Evolutionary conservation across 768 basidiomycete species (phyloP), one percentile per base, ranked within the genome.

Genomic region (Gloeostereum incarnatum): DNA sequence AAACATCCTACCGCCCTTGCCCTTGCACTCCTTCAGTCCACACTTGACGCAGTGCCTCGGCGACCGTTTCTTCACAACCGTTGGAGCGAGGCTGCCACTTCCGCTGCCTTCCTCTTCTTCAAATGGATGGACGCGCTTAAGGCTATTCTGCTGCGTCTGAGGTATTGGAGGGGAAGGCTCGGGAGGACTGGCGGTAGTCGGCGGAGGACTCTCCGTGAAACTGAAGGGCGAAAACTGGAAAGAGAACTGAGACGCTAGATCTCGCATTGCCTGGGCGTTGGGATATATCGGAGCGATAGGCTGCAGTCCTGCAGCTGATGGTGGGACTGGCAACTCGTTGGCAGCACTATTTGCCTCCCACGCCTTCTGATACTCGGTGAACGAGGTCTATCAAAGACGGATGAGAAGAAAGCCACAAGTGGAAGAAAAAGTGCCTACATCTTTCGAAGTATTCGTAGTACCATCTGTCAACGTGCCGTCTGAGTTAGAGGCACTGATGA

Each of bases 31-130:
- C 56, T 80, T 75, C 26, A 74, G 78, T 11, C 85, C 85, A 40
- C 85, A 88, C 60, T 89, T 89, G 54, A 78, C 80, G 49, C 85
- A 89, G 50, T 87, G 86, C 27, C 85, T 45, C 33, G 71, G 78
- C 31, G 75, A 74, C 2, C 86, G 70, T 52, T 83, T 83, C 47
- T 13, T 46, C 47, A 30, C 54, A 2, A 39, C 38, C 54, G 3
- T 54, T 52, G 22, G 48, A 59, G 11, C 50, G 51, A 14, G 47
- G 53, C 3, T 56, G 43, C 25, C 57, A 45, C 43, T 61, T 59
- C 0, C 54, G 19, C 7, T 17, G n/a, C 20, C n/a, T 4, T 23
- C 25, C 31, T 36, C 30, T 17, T 20, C 41, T 18, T 26, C 30
- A 6, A 18, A 24, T 21, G 40, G 33, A 33, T 25, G 31, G 18